Conservation (phyloP, 1,284 basidiomycete species). For the Somion occarium region DNA sequence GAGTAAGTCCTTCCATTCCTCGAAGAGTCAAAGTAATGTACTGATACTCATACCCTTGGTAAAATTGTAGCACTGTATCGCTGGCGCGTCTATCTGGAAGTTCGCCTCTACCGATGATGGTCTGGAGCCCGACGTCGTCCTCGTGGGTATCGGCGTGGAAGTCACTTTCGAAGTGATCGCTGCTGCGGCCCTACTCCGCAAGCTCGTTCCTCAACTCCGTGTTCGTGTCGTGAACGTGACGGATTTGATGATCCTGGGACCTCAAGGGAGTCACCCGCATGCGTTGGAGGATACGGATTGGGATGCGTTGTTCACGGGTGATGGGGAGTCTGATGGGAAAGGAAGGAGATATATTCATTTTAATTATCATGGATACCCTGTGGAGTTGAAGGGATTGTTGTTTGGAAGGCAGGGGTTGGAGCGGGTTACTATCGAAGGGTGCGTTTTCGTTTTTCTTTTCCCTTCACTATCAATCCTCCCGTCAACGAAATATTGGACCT, state of each 20-base stretch:
- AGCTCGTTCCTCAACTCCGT: slow-evolving; percentile 56
- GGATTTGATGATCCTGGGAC: slow-evolving; percentile 76
- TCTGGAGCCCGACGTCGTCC: slow-evolving; percentile 61
- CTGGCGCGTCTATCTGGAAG: slow-evolving; percentile 73
- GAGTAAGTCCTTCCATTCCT: neutral
- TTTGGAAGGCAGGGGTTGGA: slow-evolving; percentile 46
- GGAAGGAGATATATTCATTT: slow-evolving; percentile 55
- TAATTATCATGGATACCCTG: slow-evolving; percentile 84
- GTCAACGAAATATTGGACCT: neutral
- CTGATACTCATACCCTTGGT: neutral
- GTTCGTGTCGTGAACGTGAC: slow-evolving; percentile 82
- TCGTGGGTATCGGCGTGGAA: slow-evolving; percentile 74
- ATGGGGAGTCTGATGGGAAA: neutral
- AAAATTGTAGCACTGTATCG: slow-evolving; percentile 57
- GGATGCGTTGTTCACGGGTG: slow-evolving; percentile 61
- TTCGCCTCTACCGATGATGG: slow-evolving; percentile 69
- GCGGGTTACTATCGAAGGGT: slow-evolving; percentile 51
- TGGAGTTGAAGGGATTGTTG: slow-evolving; percentile 59
- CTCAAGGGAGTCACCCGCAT: slow-evolving; percentile 71
- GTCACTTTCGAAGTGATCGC: slow-evolving; percentile 76
- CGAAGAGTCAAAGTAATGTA: slow-evolving; percentile 28
- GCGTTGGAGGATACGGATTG: slow-evolving; percentile 63
- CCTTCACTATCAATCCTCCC: neutral
- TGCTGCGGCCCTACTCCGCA: slow-evolving; percentile 69
- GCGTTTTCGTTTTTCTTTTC: slow-evolving; percentile 7